Evolutionary conservation across 176 grass and related monocot genomes (phyloP), one percentile per base, ranked within the genome.

Genomic region (Avena atlantica): DNA sequence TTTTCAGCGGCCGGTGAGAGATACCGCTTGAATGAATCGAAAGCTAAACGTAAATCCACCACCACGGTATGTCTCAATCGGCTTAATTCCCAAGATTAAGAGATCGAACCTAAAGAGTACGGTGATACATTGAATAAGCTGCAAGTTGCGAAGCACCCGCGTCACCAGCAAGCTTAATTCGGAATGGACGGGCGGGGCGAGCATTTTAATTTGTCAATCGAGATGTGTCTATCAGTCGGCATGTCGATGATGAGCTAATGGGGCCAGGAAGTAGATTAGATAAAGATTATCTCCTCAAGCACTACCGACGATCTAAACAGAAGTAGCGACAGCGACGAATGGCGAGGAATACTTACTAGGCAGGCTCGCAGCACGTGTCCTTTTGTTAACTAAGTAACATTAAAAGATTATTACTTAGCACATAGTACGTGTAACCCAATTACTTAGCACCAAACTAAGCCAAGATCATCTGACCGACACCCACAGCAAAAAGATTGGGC

Each of bases 141-240:
- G 47, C 72, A 4, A 75, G 5, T 8, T 52, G 72, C 12, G 47
- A 49, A 75, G 44, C 45, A 12, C 31, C 31, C 31, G 52, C 23
- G 73, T 29, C 73, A 76, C 44, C 40, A 76, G 6, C 48, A 52
- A 76, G 14, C 73, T 52, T 76, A 50, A 76, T 76, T 52, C 52
- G 23, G 73, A 76, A 52, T 76, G 73, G 73, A 25, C 4, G 23
- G 31, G 31, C 31, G 31, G 31, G 23, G 23, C 73, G 47, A 52
- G 47, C 48, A 23, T 51, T 25, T 25, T 29, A 51, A 25, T 50
- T 76, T 76, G 14, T 52, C 52, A 51, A 29, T 25, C 47, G 21
- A 27, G 52, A 76, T 76, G 73, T 76, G 47, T 14, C 72, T 75
- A n/a, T 76, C 73, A 6, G 48, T 76, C 48, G 13, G 48, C 23